Evolutionary conservation across 768 basidiomycete species (phyloP).

Genomic region (Fomitopsis pulvina): DNA sequence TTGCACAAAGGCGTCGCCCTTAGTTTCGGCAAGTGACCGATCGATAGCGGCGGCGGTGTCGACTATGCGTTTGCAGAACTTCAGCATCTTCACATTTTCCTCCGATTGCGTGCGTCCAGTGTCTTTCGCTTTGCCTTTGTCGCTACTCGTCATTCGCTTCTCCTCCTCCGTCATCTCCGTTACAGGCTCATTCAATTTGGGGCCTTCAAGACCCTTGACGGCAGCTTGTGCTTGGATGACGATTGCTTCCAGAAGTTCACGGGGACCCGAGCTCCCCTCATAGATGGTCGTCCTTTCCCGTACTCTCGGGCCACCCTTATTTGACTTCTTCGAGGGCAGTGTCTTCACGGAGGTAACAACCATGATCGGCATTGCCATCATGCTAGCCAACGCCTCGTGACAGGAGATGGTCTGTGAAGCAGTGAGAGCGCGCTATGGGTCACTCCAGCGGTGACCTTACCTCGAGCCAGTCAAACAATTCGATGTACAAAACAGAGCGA

Average conservation of each 20-base stretch:
- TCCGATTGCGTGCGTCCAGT: conserved; percentile 42
- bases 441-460: conserved; percentile 30
- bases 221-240: conserved; percentile 92
- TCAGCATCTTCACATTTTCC: conserved; percentile 71
- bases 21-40: conserved; percentile 79
- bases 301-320: conserved; percentile 41
- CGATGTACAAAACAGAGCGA: conserved; percentile 76
- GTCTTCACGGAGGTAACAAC: conserved; percentile 64
- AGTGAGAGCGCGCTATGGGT: conserved; percentile 1
- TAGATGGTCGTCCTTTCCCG: conserved; percentile 83
- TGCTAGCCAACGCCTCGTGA: conserved; percentile 88
- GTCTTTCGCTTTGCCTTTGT: conserved; percentile 65
- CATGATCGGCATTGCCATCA: conserved; percentile 98
- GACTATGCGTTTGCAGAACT: conserved; percentile 83
- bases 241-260: conserved; percentile 86
- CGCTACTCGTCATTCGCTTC: conserved; percentile 71
- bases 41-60: conserved; percentile 82
- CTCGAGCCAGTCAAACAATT: conserved; percentile 90
- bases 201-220: conserved; percentile 75
- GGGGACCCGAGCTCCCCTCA: conserved; percentile 86
- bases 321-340: conserved; percentile 48
- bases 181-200: conserved; percentile 38
- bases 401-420: conserved; percentile 76
- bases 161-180: conserved; percentile 81
- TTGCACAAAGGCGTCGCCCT: conserved; percentile 81